phyloP scores from a whole-genome alignment of 2,329 filamentous ascomycete genomes.

The Aspergillus pseudoviridinutans region DNA sequence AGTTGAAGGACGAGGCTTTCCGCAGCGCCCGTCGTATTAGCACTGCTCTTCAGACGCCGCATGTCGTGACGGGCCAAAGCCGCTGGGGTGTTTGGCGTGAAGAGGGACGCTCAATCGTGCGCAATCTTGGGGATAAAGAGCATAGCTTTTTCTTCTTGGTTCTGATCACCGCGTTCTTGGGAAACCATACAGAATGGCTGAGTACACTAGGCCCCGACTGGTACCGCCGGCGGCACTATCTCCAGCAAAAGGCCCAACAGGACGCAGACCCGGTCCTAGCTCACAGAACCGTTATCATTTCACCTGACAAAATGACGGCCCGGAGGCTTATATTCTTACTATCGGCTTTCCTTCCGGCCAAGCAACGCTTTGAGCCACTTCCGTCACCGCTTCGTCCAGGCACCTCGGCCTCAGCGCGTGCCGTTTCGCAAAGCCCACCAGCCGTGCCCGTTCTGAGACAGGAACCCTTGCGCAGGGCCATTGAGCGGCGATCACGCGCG shows the following conservation, averaged over 20 bases:
- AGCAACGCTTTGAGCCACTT: conserved; percentile 36
- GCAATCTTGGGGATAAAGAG: conserved; percentile 52
- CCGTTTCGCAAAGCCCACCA: conserved; percentile 52
- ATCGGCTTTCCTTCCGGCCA: conserved; percentile 54
- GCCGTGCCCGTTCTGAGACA: conserved; percentile 48
- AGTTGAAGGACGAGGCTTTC: conserved; percentile 46
- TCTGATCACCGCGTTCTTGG: conserved; percentile 56
- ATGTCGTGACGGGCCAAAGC: conserved; percentile 55
- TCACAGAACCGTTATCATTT: conserved; percentile 55
- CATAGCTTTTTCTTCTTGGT: conserved; percentile 59
- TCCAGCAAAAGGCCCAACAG: conserved; percentile 48
- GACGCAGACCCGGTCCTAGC: conserved; percentile 47
- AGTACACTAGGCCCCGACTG: conserved; percentile 52
- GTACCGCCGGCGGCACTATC: conserved; percentile 50
- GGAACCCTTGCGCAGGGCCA: conserved; percentile 51
- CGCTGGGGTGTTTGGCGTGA: conserved; percentile 60
- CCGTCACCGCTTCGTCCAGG: conserved; percentile 38
- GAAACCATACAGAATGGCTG: conserved; percentile 59
- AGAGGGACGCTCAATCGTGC: conserved; percentile 56
- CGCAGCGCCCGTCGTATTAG: conserved; percentile 49
- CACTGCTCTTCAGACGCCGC: conserved; percentile 53
- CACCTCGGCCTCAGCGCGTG: conserved; percentile 45
- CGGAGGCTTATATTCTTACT: conserved; percentile 56
- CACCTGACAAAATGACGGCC: conserved; percentile 57
- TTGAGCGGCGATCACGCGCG: conserved; percentile 49